Percentiles rank a stretch among this genome's conserved stretches.
phyloP scores from a whole-genome alignment of 2,329 filamentous ascomycete genomes.

The Exophiala phaeomuriformis region DNA sequence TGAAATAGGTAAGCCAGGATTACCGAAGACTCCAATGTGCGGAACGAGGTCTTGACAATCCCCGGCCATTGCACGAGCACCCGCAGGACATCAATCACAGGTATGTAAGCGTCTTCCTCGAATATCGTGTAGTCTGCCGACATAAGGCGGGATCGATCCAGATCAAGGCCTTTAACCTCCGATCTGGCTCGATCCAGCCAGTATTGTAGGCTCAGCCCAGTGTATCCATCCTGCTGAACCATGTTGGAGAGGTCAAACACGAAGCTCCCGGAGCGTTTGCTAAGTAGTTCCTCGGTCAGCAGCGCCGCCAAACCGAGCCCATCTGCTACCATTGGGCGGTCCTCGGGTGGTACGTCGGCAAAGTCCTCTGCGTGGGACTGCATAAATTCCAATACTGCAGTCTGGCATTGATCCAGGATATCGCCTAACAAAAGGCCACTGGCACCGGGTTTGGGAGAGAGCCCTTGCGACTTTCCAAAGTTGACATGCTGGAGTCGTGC shows the following conservation, averaged over 20 bases:
- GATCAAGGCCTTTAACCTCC: constrained; percentile 52
- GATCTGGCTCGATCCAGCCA: constrained; percentile 64
- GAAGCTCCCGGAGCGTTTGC: constrained; percentile 61
- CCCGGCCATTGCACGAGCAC: constrained; percentile 80
- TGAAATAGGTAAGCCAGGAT: constrained; percentile 64
- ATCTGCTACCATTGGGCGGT: constrained; percentile 69
- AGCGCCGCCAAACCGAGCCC: constrained; percentile 76
- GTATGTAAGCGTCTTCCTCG: constrained; percentile 56
- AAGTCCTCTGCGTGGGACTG: constrained; percentile 75
- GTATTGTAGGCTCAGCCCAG: constrained; percentile 78
- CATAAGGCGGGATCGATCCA: constrained; percentile 52
- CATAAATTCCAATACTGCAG: constrained; percentile 91
- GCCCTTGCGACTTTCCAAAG: constrained; percentile 64
- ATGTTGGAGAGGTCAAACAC: constrained; percentile 73
- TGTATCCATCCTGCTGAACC: constrained; percentile 79
- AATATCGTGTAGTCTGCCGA: constrained; percentile 61
- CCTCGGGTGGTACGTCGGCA: constrained; percentile 56
- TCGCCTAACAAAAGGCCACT: constrained; percentile 56
- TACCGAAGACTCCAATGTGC: constrained; percentile 69
- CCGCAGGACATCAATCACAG: constrained; percentile 60
- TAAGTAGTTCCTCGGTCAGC: constrained; percentile 89
- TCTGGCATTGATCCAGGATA: constrained; percentile 64
- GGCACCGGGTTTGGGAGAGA: constrained; percentile 63
- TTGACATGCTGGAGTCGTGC: constrained; percentile 66
- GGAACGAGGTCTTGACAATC: constrained; percentile 73